Conservation (phyloP, 2,329 filamentous ascomycete species). For the Coccinonectria pachysandricola region DNA sequence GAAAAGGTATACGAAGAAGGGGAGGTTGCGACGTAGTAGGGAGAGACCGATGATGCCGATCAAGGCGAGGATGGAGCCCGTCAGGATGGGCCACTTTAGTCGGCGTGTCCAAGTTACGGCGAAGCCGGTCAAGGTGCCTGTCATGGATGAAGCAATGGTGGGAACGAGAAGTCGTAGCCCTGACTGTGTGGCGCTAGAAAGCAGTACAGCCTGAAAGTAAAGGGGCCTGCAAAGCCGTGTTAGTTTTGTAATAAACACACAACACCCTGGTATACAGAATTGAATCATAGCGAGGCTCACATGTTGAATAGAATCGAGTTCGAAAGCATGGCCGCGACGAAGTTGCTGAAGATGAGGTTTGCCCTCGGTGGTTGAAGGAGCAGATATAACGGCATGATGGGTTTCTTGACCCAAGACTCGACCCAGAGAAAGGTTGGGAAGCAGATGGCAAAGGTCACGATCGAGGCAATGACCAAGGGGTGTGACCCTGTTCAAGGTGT, state of each 20-base stretch:
- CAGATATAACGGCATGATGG: slow-evolving; percentile 51
- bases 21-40: slow-evolving; percentile 39
- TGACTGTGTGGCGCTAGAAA: slow-evolving; percentile 58
- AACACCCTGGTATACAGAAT: no score
- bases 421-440: slow-evolving; percentile 43
- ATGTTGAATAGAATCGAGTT: slow-evolving; percentile 52
- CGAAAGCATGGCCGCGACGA: slow-evolving; percentile 37
- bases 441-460: slow-evolving; percentile 35
- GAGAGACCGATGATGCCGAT: slow-evolving; percentile 41
- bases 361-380: slow-evolving; percentile 40
- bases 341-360: slow-evolving; percentile 48
- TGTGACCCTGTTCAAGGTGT: slow-evolving; percentile 52
- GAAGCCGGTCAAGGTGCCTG: slow-evolving; percentile 50
- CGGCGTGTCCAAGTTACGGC: slow-evolving; percentile 49
- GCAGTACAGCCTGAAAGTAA: slow-evolving; percentile 67
- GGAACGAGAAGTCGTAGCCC: slow-evolving; percentile 62
- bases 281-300: slow-evolving; percentile 21
- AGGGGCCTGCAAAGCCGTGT: slow-evolving; percentile 48
- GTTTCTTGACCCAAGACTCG: slow-evolving; percentile 39
- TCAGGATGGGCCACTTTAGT: slow-evolving; percentile 47
- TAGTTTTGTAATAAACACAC: no score
- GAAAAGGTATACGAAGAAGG: slow-evolving; percentile 42
- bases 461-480: slow-evolving; percentile 43
- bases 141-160: slow-evolving; percentile 42
- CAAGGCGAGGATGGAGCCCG: slow-evolving; percentile 39